phyloP scores from a whole-genome alignment of 1,139 yeast genomes.

The Suhomyces choctaworum region DNA sequence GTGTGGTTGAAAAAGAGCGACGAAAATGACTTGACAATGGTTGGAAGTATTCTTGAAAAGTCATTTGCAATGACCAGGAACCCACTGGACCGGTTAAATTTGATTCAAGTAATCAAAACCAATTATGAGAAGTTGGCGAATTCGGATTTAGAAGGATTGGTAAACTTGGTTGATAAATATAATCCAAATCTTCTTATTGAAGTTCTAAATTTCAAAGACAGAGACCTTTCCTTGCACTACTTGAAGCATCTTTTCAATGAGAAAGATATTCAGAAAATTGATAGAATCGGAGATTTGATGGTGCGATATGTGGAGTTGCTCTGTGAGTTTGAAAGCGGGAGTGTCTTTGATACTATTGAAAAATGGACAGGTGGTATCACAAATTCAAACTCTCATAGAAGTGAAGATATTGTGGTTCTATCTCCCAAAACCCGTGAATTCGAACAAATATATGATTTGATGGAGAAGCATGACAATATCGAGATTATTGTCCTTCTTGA shows the following conservation, averaged over 20 bases:
- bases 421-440: conserved; percentile 1
- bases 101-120: conserved; percentile 34
- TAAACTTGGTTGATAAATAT: conserved; percentile 34
- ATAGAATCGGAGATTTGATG: conserved; percentile 17
- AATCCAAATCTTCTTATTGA: conserved; percentile 41
- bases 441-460: neutral
- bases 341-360: conserved; percentile 21
- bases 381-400: conserved; percentile 6
- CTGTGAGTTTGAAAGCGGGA: conserved; percentile 16
- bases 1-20: conserved; percentile 31
- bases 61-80: conserved; percentile 36
- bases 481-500: conserved; percentile 36
- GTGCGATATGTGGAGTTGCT: conserved; percentile 34
- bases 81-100: conserved; percentile 32
- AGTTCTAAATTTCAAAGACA: conserved; percentile 31
- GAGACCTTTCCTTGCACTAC: conserved; percentile 28
- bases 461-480: conserved; percentile 29
- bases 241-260: conserved; percentile 23
- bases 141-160: conserved; percentile 38
- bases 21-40: conserved; percentile 13
- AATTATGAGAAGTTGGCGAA: conserved; percentile 41
- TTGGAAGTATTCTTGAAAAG: conserved; percentile 35
- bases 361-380: conserved; percentile 4
- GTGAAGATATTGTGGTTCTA: conserved; percentile 11
- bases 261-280: conserved; percentile 1